phyloP scores from a whole-genome alignment of 2,329 filamentous ascomycete genomes.

The Hypoxylon sp. region DNA sequence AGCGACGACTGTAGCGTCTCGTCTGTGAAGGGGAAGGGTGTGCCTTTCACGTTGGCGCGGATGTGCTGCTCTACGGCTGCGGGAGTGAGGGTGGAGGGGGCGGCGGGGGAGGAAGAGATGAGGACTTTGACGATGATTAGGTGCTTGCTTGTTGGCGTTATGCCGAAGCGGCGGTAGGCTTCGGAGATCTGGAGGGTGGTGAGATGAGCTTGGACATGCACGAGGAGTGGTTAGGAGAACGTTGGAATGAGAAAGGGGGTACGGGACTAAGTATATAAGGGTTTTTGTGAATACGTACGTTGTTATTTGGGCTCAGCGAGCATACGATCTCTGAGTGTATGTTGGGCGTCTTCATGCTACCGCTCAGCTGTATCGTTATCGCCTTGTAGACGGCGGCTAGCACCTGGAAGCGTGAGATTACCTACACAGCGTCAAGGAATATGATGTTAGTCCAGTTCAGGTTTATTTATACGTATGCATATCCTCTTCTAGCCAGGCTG shows the following conservation, averaged over 20 bases:
- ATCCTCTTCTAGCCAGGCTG: no score
- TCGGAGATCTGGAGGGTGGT: conserved; percentile 78
- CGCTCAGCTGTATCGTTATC: conserved; percentile 72
- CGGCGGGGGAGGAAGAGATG: conserved; percentile 55
- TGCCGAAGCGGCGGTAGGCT: conserved; percentile 88
- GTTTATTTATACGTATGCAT: no score
- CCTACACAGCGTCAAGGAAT: no score
- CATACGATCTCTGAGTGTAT: conserved; percentile 91
- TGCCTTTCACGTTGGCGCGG: conserved; percentile 70
- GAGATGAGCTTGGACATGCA: conserved; percentile 27
- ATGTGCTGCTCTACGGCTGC: conserved; percentile 71
- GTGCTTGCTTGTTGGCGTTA: conserved; percentile 75
- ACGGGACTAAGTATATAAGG: background rate
- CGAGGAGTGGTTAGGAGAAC: no score
- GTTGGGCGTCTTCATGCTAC: conserved; percentile 80
- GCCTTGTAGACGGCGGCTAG: conserved; percentile 83
- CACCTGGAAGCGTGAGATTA: conserved; percentile 79
- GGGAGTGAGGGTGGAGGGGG: conserved; percentile 52
- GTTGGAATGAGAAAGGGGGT: background rate
- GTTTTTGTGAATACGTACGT: conserved; percentile 63
- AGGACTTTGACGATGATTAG: conserved; percentile 87
- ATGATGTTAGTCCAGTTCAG: background rate
- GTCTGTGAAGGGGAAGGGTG: conserved; percentile 70
- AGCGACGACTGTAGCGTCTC: conserved; percentile 64
- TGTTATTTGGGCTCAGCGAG: conserved; percentile 83